Evolutionary conservation across 352 stramenopile species (phyloP), one percentile per base, ranked within the genome.

Genomic region (Globisporangium perplexum): DNA sequence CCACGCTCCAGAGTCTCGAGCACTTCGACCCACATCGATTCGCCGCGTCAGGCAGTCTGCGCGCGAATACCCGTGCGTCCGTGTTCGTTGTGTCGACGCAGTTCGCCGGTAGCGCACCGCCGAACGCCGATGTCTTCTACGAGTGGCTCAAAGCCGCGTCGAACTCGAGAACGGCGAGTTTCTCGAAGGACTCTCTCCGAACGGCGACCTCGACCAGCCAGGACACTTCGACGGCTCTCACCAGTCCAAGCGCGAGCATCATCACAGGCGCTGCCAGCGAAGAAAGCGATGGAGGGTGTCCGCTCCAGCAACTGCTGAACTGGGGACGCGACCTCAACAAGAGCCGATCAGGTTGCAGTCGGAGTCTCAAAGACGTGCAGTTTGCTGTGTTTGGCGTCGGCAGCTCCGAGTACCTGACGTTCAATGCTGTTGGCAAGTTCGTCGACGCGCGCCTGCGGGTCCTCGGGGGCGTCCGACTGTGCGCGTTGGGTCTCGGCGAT

Each of bases 71-170:
- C 38, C 60, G 55, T 36, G 55, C 77, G 26, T 86, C 78, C 14
- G 69, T 98, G 20, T 97, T 98, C 55, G 63, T 98, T n/a, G 78
- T 98, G 31, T 83, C 96, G 2, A 98, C 96, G 0, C 97, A 98
- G 60, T 93, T 95, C 41, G 93, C 97, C 53, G 96, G 96, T 8
- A 93, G 98, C 55, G 79, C 95, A 17, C 96, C 95, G 7, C 94
- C 98, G 55, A 98, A 97, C 66, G 88, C 95, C 6, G 74, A 81
- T 41, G 59, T 61, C 7, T 98, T 98, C 58, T 71, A 91, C 17
- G 63, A 87, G 28, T 96, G 86, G 67, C 68, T 98, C 36, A 85
- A 83, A 51, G 50, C 64, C 0, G 65, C 65, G 18, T 62, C 45
- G 12, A 22, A 24, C 3, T 7, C 26, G 4, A 2, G 20, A 47